These are phyloP conservation scores for Selaginella moellendorffii DNA, from an alignment of 75 land plant species.

Conservation along the genomic window DNA sequence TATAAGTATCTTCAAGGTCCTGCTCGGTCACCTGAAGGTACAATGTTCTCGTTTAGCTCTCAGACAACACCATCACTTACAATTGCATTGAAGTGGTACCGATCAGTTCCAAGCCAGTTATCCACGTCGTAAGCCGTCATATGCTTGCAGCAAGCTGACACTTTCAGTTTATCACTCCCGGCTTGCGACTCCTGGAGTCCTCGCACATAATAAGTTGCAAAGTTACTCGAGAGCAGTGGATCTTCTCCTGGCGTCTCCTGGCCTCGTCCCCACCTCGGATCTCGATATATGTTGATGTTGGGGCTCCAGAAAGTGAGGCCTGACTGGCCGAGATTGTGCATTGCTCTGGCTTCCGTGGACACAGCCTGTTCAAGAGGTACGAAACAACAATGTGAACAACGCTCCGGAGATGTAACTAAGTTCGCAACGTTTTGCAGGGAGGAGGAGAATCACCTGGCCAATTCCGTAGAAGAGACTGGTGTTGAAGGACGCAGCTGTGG, in stretches of 20 bases:
- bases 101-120: constrained; percentile 20
- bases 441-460: too few species aligned
- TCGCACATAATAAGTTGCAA: constrained; percentile 1
- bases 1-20: constrained; percentile 59
- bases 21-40: constrained; percentile 42
- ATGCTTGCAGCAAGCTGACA: constrained; percentile 30
- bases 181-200: constrained; percentile 9
- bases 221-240: constrained; percentile 26
- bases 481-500: constrained; percentile 8
- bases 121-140: constrained; percentile 31
- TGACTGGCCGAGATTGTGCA: constrained; percentile 67
- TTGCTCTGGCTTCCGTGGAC: constrained; percentile 85
- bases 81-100: constrained; percentile 22
- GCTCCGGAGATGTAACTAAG: too few species aligned
- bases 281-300: constrained; percentile 66
- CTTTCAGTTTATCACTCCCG: constrained; percentile 12
- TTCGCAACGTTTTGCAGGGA: too few species aligned
- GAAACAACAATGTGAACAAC: too few species aligned
- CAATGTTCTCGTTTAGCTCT: constrained; percentile 40
- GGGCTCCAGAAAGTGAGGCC: constrained; percentile 93
- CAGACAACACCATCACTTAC: constrained; percentile 16
- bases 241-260: constrained; percentile 98
- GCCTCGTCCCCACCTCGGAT: constrained; percentile 89
- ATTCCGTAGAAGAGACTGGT: constrained; percentile 5
- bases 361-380: too few species aligned